Evolutionary conservation across 495 filamentous ascomycete species (phyloP), one percentile per base, ranked within the genome.

Genomic region (Penicillium paxilli): DNA sequence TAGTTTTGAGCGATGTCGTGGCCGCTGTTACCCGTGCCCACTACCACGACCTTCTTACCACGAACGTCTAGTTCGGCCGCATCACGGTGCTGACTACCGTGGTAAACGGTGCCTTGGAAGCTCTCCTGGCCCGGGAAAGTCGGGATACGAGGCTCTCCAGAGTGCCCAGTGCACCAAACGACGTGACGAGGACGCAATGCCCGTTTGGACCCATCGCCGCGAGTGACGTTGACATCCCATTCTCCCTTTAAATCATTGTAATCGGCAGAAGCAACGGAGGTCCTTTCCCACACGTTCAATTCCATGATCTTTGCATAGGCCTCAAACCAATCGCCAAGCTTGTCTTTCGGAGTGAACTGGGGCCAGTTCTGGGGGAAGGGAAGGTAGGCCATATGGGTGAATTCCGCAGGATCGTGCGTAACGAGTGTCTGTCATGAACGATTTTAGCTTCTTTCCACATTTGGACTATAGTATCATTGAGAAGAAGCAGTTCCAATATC

Each of bases 1-100:
- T 79, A 93, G 62, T 92, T 87, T 66, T 93, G 87, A 11, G 88
- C 86, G 55, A 94, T 94, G 61, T 94, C 91, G 58, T 92, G 86
- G n/a, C 81, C 83, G 16, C 87, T 91, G 63, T 92, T 94, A 62
- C 90, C 89, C 38, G 84, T 87, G 3, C 91, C 91, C 4, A 96
- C 83, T 1, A 96, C 82, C n/a, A 93, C 69, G 0, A 83, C 90
- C 48, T 85, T 88, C 63, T 87, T 90, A 4, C 82, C 83, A 9
- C 71, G 69, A 7, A 73, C 65, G 30, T 72, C 59, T 14, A 54
- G 49, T 19, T 68, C 55, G 8, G 72, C 66, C 1, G 73, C 73
- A 44, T 76, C 71, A 11, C 52, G 48, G 56, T 78, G 73, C 41
- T 77, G 64, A 19, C 67, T 76, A 5, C 65, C 73, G 37, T 82